A percentile compares a stretch with the other conserved stretches of the same genome.
Conservation (phyloP, 805 yeast species). For the Zygosaccharomyces lentus region DNA sequence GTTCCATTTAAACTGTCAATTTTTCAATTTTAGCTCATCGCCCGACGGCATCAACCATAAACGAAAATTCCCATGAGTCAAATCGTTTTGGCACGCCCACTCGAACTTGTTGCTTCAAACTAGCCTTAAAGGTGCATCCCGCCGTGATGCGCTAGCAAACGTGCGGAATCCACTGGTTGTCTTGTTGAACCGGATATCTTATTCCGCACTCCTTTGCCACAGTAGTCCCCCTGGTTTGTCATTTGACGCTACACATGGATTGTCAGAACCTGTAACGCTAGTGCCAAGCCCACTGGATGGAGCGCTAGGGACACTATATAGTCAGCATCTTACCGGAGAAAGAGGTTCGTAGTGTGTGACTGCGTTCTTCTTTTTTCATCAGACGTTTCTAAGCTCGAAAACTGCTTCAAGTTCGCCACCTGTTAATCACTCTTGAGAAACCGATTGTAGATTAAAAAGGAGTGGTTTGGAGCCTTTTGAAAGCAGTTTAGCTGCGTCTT, state of each 20-base stretch:
- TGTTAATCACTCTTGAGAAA: not conserved
- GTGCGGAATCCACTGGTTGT: too few relatives aligned
- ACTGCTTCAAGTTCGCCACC: constrained; percentile 3
- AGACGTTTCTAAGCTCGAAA: not conserved
- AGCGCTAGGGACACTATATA: not conserved
- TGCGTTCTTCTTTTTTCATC: not conserved
- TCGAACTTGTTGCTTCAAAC: not conserved
- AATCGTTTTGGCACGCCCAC: not conserved
- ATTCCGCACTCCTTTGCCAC: not conserved
- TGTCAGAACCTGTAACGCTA: not conserved
- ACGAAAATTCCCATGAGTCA: not conserved
- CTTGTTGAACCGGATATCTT: not conserved
- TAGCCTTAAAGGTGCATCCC: not conserved
- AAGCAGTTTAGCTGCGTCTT: not conserved
- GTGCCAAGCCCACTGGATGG: not conserved
- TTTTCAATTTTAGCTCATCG: not conserved
- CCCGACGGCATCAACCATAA: not conserved
- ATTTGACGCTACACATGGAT: not conserved
- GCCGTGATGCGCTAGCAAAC: too few relatives aligned
- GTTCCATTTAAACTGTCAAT: not conserved
- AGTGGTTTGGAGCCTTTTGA: not conserved
- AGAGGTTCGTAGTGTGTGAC: not conserved
- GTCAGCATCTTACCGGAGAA: not conserved
- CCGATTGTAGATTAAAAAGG: not conserved
- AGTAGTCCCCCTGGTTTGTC: too few relatives aligned